Evolutionary conservation across 1,284 basidiomycete genomes (phyloP), one percentile per base, ranked within the genome.

Genomic region (Trametes polyzona): DNA sequence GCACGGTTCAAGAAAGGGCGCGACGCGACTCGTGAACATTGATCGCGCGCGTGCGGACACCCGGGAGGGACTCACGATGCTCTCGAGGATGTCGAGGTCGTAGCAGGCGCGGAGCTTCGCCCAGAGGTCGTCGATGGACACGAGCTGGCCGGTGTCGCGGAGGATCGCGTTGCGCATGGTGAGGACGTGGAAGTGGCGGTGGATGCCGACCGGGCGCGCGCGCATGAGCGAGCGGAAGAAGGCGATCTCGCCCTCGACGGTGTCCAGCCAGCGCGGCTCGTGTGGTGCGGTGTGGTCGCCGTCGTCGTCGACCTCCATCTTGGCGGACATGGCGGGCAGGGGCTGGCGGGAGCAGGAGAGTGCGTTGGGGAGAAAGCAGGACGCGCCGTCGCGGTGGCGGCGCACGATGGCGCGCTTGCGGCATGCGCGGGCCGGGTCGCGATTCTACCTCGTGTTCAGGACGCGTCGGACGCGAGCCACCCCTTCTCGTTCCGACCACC

Each of bases 221-320:
- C 86, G 86, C 81, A 87, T 90, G 37, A 92, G 77, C 2, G 88
- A 85, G 48, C 87, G 82, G 67, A 92, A 92, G 73, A 93, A 88
- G 4, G 87, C 80, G 41, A 92, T 89, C 71, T 93, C 91, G 37
- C 90, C 90, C 65, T 88, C 84, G 54, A 91, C 83, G 6, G 82
- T 85, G 67, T 87, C 80, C 24, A 93, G 82, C 66, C 88, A 74
- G 24, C 39, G 46, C 1, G 30, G 11, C 4, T 50, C 43, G 16
- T 52, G 50, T 0, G 46, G 30, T 7, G 29, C 4, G 4, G 35
- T 47, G 43, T 42, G 41, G 26, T 58, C 59, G 33, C 63, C 61
- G 12, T 42, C 47, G 26, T 58, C 59, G 33, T 64, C 61, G 12
- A 60, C 55, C n/a, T 62, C 59, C 61, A 63, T 55, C 47, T 40